Conservation (phyloP, 2,329 filamentous ascomycete species). For the Hypomyces rosellus region DNA sequence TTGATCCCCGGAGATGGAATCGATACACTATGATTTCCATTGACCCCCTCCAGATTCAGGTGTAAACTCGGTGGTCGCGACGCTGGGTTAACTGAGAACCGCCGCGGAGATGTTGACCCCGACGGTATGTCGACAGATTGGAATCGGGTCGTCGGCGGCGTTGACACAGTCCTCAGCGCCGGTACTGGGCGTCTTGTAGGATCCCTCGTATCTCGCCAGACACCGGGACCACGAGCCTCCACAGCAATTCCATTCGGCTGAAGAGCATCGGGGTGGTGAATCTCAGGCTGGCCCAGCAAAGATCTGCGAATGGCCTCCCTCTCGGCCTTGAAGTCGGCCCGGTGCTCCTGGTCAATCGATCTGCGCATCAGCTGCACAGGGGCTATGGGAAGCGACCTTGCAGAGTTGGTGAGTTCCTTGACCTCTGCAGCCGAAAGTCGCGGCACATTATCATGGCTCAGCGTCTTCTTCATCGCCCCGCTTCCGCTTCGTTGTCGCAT, state of each 20-base stretch:
- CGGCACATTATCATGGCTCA: slow-evolving; percentile 39
- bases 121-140: slow-evolving; percentile 22
- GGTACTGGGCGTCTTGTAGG: slow-evolving; percentile 27
- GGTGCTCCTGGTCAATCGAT: slow-evolving; percentile 33
- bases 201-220: slow-evolving; percentile 13
- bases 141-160: slow-evolving; percentile 42
- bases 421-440: slow-evolving; percentile 54
- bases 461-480: slow-evolving; percentile 24
- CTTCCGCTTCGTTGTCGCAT: slow-evolving; percentile 14
- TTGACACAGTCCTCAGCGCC: slow-evolving; percentile 42
- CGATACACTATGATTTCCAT: slow-evolving; percentile 9
- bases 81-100: slow-evolving; percentile 45
- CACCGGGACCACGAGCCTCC: slow-evolving; percentile 17
- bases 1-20: slow-evolving; percentile 18
- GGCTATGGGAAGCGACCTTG: slow-evolving; percentile 53
- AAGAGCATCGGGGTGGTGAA: slow-evolving; percentile 11
- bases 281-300: slow-evolving; percentile 23
- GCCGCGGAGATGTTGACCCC: slow-evolving; percentile 31
- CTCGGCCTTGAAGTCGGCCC: slow-evolving; percentile 19
- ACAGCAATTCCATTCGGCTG: slow-evolving; percentile 20
- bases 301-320: slow-evolving; percentile 25
- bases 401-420: slow-evolving; percentile 49
- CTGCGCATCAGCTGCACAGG: slow-evolving; percentile 30
- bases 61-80: slow-evolving; percentile 39
- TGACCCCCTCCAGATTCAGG: slow-evolving; percentile 29